phyloP scores from a whole-genome alignment of 257 asterid species.

The Phtheirospermum japonicum region DNA sequence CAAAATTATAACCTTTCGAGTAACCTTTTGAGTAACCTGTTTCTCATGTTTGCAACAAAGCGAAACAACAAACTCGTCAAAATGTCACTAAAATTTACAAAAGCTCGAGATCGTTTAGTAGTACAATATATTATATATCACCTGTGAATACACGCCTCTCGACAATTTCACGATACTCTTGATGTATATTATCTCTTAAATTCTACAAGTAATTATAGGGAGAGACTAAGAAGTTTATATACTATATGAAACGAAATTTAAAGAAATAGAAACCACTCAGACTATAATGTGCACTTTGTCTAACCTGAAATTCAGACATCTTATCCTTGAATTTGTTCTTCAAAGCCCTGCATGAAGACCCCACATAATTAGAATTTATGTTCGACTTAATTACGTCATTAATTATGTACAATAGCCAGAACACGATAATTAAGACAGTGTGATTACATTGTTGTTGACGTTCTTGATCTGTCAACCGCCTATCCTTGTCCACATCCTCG shows the following conservation, averaged over 20 bases:
- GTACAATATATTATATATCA: slow-evolving; percentile 18
- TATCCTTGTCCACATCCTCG: too few relatives aligned
- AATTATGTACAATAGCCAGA: too few relatives aligned
- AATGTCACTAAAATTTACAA: slow-evolving; percentile 29
- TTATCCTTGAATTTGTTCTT: slow-evolving; percentile 96
- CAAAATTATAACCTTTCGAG: too few relatives aligned
- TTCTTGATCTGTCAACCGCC: slow-evolving; percentile 82
- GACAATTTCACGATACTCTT: slow-evolving; percentile 93
- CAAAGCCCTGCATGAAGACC: slow-evolving; percentile 62
- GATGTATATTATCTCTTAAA: slow-evolving; percentile 87
- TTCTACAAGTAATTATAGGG: slow-evolving; percentile 41
- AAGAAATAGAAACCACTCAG: too few relatives aligned
- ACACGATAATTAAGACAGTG: slow-evolving; percentile 4
- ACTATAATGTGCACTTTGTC: too few relatives aligned
- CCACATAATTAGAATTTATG: slow-evolving; percentile 11
- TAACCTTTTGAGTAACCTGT: too few relatives aligned
- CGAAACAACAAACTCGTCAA: too few relatives aligned
- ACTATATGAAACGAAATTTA: too few relatives aligned
- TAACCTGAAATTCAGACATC: too few relatives aligned
- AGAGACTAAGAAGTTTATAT: background rate
- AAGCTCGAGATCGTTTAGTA: too few relatives aligned
- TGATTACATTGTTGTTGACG: slow-evolving; percentile 73
- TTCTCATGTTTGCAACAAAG: too few relatives aligned
- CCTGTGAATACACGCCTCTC: slow-evolving; percentile 99
- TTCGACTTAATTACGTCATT: slow-evolving; percentile 5